Conservation (phyloP, 1,284 basidiomycete species). For the Irpex sp. region DNA sequence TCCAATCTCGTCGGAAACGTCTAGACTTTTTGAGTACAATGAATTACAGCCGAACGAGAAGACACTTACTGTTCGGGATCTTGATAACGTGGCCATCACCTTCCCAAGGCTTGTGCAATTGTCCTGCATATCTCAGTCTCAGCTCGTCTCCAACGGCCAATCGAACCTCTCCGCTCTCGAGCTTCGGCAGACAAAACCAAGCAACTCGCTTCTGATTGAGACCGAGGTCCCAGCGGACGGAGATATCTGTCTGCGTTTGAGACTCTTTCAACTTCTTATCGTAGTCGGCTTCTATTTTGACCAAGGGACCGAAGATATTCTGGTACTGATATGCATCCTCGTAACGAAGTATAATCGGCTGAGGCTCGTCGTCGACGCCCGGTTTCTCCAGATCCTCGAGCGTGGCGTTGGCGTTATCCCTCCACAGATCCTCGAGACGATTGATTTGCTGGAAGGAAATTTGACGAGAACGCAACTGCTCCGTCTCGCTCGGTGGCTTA, state of each 20-base stretch:
- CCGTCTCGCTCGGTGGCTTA: constrained; percentile 93
- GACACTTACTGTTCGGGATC: constrained; percentile 90
- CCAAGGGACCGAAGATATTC: constrained; percentile 97
- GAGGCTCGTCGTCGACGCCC: constrained; percentile 95
- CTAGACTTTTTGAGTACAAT: constrained; percentile 36
- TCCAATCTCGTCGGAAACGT: constrained; percentile 97
- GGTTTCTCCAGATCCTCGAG: constrained; percentile 97
- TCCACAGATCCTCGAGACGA: constrained; percentile 96
- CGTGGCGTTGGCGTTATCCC: constrained; percentile 92
- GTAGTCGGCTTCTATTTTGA: constrained; percentile 99
- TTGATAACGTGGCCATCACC: constrained; percentile 98
- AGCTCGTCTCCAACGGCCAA: constrained; percentile 97
- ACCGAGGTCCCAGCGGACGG: constrained; percentile 96
- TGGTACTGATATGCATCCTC: constrained; percentile 99
- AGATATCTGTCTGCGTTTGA: constrained; percentile 96
- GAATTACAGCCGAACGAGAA: background rate
- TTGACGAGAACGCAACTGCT: constrained; percentile 92
- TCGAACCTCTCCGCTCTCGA: constrained; percentile 97
- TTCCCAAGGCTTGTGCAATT: constrained; percentile 91
- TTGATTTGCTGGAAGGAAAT: constrained; percentile 98
- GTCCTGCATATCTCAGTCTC: constrained; percentile 85
- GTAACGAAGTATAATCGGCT: constrained; percentile 86
- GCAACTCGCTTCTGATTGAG: constrained; percentile 97
- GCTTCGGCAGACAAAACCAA: constrained; percentile 94
- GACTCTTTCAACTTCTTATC: constrained; percentile 97